Evolutionary conservation across 495 filamentous ascomycete species (phyloP).

Genomic region (Tuber borchii): DNA sequence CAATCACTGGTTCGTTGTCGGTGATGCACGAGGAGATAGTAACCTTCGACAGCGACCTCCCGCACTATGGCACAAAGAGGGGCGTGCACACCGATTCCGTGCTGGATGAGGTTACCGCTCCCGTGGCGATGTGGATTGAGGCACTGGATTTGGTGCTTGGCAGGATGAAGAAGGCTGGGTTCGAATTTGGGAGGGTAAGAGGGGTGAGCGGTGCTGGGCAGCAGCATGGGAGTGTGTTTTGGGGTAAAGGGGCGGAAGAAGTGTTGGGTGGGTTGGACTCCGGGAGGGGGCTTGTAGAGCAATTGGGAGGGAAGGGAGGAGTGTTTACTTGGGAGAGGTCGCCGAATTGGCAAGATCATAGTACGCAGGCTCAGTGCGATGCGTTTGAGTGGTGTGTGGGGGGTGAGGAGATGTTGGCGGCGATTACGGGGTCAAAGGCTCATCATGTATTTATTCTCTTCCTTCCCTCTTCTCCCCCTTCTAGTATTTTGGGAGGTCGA

Average conservation of each 20-base stretch:
- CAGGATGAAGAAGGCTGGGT: slow-evolving; percentile 61
- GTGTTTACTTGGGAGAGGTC: slow-evolving; percentile 82
- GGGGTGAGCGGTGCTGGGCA: slow-evolving; percentile 89
- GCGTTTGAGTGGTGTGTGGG: slow-evolving; percentile 70
- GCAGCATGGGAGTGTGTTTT: slow-evolving; percentile 94
- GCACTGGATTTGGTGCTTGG: slow-evolving; percentile 76
- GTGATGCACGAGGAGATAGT: slow-evolving; percentile 62
- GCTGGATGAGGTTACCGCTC: slow-evolving; percentile 82
- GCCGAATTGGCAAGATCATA: slow-evolving; percentile 97
- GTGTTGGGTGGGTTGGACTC: slow-evolving; percentile 57
- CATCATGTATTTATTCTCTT: slow-evolving; percentile 65
- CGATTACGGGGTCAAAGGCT: slow-evolving; percentile 79
- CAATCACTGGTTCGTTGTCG: slow-evolving; percentile 46
- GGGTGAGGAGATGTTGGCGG: slow-evolving; percentile 58
- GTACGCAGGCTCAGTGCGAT: slow-evolving; percentile 86
- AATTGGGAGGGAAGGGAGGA: slow-evolving; percentile 50
- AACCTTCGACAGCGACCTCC: slow-evolving; percentile 63
- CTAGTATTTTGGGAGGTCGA: slow-evolving; percentile 1
- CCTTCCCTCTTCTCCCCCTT: not conserved
- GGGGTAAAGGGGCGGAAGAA: slow-evolving; percentile 64
- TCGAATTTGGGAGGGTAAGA: slow-evolving; percentile 68
- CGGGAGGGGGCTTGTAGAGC: slow-evolving; percentile 57
- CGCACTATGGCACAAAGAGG: slow-evolving; percentile 78
- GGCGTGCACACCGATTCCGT: slow-evolving; percentile 75
- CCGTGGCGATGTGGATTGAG: slow-evolving; percentile 90